A percentile compares a stretch with the other conserved stretches of the same genome.
Conservation (phyloP, 352 stramenopile genomes). For the Pythium monospermum region DNA sequence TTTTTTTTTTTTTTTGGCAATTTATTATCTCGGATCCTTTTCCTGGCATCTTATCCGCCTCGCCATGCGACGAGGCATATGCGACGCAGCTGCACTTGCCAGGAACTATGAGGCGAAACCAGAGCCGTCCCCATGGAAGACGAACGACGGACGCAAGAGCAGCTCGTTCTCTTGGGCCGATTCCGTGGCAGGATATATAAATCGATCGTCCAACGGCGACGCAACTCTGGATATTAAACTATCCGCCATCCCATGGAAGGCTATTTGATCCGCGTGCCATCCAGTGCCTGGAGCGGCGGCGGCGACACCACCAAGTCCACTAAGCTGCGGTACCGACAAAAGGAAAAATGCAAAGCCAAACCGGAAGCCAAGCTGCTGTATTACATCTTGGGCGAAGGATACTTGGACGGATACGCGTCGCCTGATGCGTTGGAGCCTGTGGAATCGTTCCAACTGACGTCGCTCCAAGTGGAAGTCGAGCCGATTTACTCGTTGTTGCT, state of each 20-base stretch:
- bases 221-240: background rate
- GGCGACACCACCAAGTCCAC: background rate
- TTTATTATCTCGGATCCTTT: constrained; percentile 1
- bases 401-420: constrained; percentile 41
- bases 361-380: constrained; percentile 41
- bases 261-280: constrained; percentile 64
- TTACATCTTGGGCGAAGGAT: constrained; percentile 63
- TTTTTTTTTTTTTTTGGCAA: too few relatives aligned
- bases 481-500: constrained; percentile 58
- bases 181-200: background rate
- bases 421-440: constrained; percentile 33
- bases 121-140: too few relatives aligned
- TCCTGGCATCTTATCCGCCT: background rate
- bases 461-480: constrained; percentile 52
- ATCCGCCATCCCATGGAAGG: constrained; percentile 43
- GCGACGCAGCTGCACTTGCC: constrained; percentile 11
- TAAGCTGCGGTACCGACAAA: constrained; percentile 12
- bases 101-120: constrained; percentile 7
- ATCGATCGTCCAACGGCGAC: background rate
- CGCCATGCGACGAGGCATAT: background rate
- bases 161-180: background rate
- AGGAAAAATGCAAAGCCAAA: constrained; percentile 22
- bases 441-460: constrained; percentile 59
- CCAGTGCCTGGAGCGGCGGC: constrained; percentile 17
- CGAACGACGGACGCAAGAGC: too few relatives aligned